Conservation (phyloP, 352 stramenopile species). For the Aphanomyces stellatus region DNA sequence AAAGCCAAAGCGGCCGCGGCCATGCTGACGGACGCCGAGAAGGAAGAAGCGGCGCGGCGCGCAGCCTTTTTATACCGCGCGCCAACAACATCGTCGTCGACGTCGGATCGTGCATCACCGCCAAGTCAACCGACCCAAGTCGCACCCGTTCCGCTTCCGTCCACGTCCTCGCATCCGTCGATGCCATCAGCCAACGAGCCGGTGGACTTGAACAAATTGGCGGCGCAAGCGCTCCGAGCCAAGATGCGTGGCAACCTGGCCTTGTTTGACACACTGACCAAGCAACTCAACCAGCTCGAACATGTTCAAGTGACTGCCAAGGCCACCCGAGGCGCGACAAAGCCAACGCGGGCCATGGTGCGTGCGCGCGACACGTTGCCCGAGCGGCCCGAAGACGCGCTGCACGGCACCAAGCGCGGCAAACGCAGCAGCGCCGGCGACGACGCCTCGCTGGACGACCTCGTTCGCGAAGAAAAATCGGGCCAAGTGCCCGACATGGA, state of each 20-base stretch:
- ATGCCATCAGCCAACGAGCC: neutral
- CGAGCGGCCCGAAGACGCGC: neutral
- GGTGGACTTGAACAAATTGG: conserved; percentile 66
- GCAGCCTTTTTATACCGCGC: conserved; percentile 12
- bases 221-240: conserved; percentile 58
- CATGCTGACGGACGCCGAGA: neutral
- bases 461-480: conserved; percentile 58
- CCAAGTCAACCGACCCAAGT: neutral
- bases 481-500: conserved; percentile 45
- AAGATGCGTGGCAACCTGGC: conserved; percentile 78
- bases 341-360: conserved; percentile 39
- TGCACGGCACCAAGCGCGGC: conserved; percentile 37
- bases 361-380: conserved; percentile 46
- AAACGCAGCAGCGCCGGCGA: conserved; percentile 20
- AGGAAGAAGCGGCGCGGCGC: conserved; percentile 7
- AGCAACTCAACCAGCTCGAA: conserved; percentile 76
- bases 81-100: neutral
- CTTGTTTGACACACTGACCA: conserved; percentile 61
- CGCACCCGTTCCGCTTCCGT: neutral
- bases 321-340: conserved; percentile 46
- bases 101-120: neutral
- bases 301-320: conserved; percentile 35
- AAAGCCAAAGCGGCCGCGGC: neutral
- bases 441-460: conserved; percentile 48
- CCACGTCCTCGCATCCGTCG: neutral